Evolutionary conservation across 2,329 filamentous ascomycete species (phyloP).

Genomic region (Cordyceps fumosorosea): DNA sequence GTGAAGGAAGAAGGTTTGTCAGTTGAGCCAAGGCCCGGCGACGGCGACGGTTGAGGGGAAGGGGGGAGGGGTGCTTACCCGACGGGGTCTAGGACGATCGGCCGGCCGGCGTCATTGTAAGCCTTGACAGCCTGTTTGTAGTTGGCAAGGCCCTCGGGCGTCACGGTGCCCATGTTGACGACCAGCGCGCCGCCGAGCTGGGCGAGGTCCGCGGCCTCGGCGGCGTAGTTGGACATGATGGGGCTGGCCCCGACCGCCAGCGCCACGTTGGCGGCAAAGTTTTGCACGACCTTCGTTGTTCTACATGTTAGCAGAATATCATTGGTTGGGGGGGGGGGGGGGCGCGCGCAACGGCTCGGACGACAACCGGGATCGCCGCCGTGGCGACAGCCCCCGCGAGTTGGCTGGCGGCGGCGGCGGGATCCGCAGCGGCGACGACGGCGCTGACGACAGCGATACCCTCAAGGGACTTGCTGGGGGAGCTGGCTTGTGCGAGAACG

Average conservation of each 20-base stretch:
- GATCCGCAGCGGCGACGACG: constrained; percentile 67
- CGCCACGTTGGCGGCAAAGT: constrained; percentile 88
- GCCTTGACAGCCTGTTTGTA: constrained; percentile 68
- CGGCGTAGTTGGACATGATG: constrained; percentile 87
- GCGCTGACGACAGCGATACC: constrained; percentile 88
- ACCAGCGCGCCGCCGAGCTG: constrained; percentile 71
- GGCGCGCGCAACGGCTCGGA: constrained; percentile 53
- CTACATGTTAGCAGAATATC: not conserved
- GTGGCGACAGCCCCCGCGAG: constrained; percentile 44
- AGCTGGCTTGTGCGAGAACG: constrained; percentile 62
- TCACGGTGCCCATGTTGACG: constrained; percentile 92
- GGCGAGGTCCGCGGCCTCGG: constrained; percentile 76
- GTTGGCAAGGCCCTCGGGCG: constrained; percentile 63
- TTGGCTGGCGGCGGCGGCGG: constrained; percentile 53
- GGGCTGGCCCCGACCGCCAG: constrained; percentile 79
- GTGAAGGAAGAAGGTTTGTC: not conserved
- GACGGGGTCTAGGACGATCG: constrained; percentile 83
- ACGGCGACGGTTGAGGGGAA: not conserved
- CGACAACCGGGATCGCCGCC: constrained; percentile 43
- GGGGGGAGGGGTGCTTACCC: constrained; percentile 44
- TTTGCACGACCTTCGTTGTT: constrained; percentile 62
- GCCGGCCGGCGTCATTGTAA: constrained; percentile 71
- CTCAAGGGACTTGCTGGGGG: constrained; percentile 54
- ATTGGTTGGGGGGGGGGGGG: not conserved
- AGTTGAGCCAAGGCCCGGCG: not conserved